These are phyloP conservation scores for Citropsis articulata DNA, from an alignment of 345 rosid species.

Conservation along the genomic window DNA sequence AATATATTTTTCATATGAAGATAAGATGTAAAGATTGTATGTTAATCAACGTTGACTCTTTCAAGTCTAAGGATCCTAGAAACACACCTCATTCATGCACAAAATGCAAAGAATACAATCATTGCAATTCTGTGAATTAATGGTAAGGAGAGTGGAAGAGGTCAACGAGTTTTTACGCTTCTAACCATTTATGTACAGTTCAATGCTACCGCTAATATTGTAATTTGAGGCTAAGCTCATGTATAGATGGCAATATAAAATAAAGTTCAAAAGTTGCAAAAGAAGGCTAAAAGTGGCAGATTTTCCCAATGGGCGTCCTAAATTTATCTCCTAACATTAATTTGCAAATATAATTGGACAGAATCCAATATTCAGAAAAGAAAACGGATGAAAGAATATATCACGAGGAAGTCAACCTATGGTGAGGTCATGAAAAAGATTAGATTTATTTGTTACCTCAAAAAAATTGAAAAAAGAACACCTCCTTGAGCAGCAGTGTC, in stretches of 20 bases:
- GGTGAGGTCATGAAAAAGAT: slow-evolving; percentile 14
- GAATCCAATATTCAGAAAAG: neutral
- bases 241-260: neutral
- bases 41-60: neutral
- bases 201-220: too few species aligned
- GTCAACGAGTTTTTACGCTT: neutral
- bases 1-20: slow-evolving; percentile 14
- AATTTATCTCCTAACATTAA: neutral
- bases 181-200: too few species aligned
- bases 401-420: neutral
- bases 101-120: neutral
- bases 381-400: neutral
- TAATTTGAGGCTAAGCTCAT: neutral
- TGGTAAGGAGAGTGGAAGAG: neutral
- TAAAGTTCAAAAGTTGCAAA: neutral
- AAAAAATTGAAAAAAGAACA: slow-evolving; percentile 23
- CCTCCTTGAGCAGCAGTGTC: slow-evolving; percentile 46
- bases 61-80: neutral
- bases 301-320: neutral
- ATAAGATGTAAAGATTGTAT: neutral
- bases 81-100: neutral
- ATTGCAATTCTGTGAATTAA: neutral
- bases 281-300: neutral
- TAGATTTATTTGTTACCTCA: slow-evolving; percentile 52
- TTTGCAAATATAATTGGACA: neutral